Conservation (phyloP, 176 grass and related monocot species). For the barley (Hordeum vulgare) region DNA sequence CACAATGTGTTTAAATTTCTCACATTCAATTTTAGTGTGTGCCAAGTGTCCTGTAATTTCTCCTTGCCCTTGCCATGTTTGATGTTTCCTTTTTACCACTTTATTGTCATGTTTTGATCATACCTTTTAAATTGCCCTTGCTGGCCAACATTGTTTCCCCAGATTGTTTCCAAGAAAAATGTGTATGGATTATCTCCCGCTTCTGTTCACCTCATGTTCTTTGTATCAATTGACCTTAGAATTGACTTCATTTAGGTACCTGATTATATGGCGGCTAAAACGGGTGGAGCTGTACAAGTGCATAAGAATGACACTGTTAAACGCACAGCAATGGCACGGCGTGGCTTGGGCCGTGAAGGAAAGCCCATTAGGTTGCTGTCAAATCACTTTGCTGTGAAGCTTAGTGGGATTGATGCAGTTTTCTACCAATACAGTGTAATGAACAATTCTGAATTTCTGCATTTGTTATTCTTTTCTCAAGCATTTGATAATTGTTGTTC, state of each 20-base stretch:
- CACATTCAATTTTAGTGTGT: not conserved
- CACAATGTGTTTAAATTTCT: not conserved
- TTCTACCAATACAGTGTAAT: constrained; percentile 74
- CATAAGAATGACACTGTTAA: constrained; percentile 14
- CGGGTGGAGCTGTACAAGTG: constrained; percentile 19
- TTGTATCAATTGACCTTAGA: not conserved
- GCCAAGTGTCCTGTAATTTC: not conserved
- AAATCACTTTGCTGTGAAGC: constrained; percentile 62
- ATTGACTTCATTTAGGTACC: constrained; percentile 12
- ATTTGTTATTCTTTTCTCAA: not conserved
- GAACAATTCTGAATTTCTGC: constrained; percentile 16
- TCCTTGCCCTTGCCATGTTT: not conserved
- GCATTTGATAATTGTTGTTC: not conserved
- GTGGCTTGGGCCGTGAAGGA: constrained; percentile 44
- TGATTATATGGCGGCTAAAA: constrained; percentile 30
- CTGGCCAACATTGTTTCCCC: not conserved
- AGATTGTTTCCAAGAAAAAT: not conserved
- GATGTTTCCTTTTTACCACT: not conserved
- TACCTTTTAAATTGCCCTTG: not conserved
- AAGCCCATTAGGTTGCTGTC: constrained; percentile 43
- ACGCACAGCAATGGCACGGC: constrained; percentile 32
- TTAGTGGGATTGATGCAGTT: constrained; percentile 41
- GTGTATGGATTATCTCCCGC: not conserved
- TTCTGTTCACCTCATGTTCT: not conserved
- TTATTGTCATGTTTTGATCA: not conserved